Conservation (phyloP, 192 early-diverging fungal genomes). For the Geranomyces michiganensis region DNA sequence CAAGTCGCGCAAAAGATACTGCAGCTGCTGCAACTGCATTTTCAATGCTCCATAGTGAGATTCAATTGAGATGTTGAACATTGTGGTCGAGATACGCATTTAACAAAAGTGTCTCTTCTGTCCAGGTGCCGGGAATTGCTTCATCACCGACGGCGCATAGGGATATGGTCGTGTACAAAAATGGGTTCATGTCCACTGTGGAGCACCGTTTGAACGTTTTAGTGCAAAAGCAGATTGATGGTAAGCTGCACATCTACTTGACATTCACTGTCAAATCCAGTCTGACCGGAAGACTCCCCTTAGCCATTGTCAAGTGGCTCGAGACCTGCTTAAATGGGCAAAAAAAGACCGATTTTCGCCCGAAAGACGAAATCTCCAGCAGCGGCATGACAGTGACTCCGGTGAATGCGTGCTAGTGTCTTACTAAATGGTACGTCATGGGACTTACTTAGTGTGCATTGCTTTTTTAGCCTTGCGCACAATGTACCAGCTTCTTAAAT, state of each 20-base stretch:
- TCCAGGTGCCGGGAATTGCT: conserved; percentile 36
- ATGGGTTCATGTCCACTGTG: conserved; percentile 80
- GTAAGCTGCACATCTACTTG: conserved; percentile 38
- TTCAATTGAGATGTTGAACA: background rate
- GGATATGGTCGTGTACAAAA: conserved; percentile 84
- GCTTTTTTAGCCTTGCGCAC: conserved; percentile 60
- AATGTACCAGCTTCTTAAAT: conserved; percentile 69
- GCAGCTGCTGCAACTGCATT: conserved; percentile 80
- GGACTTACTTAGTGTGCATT: background rate
- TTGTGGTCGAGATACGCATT: background rate
- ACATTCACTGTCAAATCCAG: background rate
- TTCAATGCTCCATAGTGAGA: conserved; percentile 56
- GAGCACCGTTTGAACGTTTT: conserved; percentile 82
- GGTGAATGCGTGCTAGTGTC: background rate
- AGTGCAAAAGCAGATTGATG: conserved; percentile 71
- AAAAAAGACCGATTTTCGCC: conserved; percentile 87
- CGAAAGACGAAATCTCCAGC: conserved; percentile 68
- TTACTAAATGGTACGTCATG: background rate
- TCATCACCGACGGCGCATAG: conserved; percentile 78
- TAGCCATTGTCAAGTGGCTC: conserved; percentile 74
- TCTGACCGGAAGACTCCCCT: background rate
- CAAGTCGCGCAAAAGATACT: conserved; percentile 69
- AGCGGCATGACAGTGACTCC: conserved; percentile 3
- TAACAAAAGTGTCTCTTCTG: background rate
- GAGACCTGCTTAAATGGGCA: conserved; percentile 71